Evolutionary conservation across 1,284 basidiomycete genomes (phyloP), one percentile per base, ranked within the genome.

Genomic region (Boletus calvinii): DNA sequence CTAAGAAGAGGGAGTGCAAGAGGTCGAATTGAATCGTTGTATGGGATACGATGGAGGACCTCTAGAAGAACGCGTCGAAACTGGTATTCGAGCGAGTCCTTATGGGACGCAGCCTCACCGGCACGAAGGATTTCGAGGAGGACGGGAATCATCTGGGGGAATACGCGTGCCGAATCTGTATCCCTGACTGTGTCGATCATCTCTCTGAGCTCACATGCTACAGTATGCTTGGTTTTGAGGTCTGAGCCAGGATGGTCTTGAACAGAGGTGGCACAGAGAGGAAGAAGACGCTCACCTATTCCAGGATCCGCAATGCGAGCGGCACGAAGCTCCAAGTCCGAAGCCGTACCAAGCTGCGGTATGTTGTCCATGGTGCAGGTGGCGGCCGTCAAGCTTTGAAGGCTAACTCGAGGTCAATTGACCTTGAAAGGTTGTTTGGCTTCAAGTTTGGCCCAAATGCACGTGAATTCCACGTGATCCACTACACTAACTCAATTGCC

Each of bases 1-100:
- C 79, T 79, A 70, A 92, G 89, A 44, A 98, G 82, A 15, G 80
- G 71, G 29, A 81, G 74, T 24, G 85, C 81, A 60, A 92, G 86
- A 36, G 83, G 78, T 39, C 90, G 82, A 43, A 94, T 78, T 9
- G 83, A 77, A 54, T 99, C 96, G 46, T 84, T 84, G 49, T 87
- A 81, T 1, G 94, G 94, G 12, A 98, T 77, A 24, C 94, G 89
- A 69, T 96, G 90, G 22, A 98, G 74, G 48, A 94, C 91, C 63
- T 96, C 91, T 55, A 97, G 77, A 12, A 96, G 78, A 35, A 88
- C 83, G 59, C 90, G 85, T 43, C 95, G 87, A 66, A 95, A 91
- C 59, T 86, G 83, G 73, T 89, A 94, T 70, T 98, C 96, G 15
- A 81, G 69, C 13, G 83, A 80, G 57, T 94, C 91, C 64, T 87